Percentiles rank a stretch among this genome's conserved stretches.
These are phyloP conservation scores for Sphaerosporella brunnea DNA, from an alignment of 495 filamentous ascomycete species.

Conservation along the genomic window DNA sequence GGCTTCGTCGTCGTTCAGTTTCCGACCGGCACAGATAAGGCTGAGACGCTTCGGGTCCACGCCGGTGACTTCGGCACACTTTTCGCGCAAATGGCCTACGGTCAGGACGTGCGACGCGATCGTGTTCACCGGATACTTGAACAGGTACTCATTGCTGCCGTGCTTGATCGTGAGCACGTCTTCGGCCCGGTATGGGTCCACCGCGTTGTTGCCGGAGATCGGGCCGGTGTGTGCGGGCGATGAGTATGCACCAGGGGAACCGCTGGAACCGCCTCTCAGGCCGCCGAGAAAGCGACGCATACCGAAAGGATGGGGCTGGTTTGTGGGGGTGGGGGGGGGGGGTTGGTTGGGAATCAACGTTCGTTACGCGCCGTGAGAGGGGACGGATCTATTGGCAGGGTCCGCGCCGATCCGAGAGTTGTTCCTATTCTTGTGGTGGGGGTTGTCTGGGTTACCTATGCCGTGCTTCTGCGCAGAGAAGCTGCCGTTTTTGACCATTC, in stretches of 20 bases:
- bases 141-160: constrained; percentile 15
- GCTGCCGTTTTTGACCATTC: too few relatives aligned
- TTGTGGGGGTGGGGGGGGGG: too few relatives aligned
- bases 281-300: constrained; percentile 22
- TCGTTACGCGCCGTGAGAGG: too few relatives aligned
- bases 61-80: constrained; percentile 7
- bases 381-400: too few relatives aligned
- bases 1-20: constrained; percentile 18
- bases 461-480: too few relatives aligned
- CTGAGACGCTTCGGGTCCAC: constrained; percentile 11
- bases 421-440: too few relatives aligned
- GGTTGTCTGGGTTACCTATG: too few relatives aligned
- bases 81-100: constrained; percentile 12
- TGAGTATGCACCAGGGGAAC: not conserved
- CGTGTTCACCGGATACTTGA: constrained; percentile 13
- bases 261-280: too few relatives aligned
- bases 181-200: constrained; percentile 14
- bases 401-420: too few relatives aligned
- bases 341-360: too few relatives aligned
- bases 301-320: too few relatives aligned
- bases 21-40: constrained; percentile 16
- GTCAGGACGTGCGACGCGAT: constrained; percentile 12
- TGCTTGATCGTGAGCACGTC: constrained; percentile 19
- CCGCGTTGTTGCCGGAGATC: constrained; percentile 14
- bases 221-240: constrained; percentile 1